phyloP scores from a whole-genome alignment of 495 filamentous ascomycete genomes.

The Penicilliopsis zonata region DNA sequence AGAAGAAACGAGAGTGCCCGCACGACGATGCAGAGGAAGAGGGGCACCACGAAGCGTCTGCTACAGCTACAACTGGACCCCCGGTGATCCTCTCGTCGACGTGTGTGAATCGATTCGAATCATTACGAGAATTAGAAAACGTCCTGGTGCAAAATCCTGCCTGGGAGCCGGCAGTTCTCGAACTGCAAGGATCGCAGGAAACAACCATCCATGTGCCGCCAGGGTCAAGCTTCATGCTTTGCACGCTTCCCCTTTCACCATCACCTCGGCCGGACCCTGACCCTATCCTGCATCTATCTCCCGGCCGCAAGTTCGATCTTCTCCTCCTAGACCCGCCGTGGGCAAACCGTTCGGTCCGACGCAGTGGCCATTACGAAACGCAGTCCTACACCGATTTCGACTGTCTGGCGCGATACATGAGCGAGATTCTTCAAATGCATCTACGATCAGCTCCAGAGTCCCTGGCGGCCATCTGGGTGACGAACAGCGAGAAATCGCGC shows the following conservation, averaged over 20 bases:
- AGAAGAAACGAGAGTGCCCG: conserved; percentile 6
- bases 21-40: background rate
- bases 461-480: conserved; percentile 69
- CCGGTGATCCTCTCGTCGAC: conserved; percentile 24
- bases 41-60: too few relatives aligned
- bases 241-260: conserved; percentile 14
- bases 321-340: conserved; percentile 88
- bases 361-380: conserved; percentile 56
- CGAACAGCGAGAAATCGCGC: conserved; percentile 56
- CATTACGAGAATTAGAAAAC: conserved; percentile 16
- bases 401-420: conserved; percentile 14
- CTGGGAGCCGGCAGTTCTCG: conserved; percentile 8
- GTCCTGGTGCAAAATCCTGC: conserved; percentile 25
- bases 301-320: conserved; percentile 49
- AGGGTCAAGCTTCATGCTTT: conserved; percentile 37
- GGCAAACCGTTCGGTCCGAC: conserved; percentile 77
- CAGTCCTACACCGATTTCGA: conserved; percentile 25
- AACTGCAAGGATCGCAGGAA: conserved; percentile 10
- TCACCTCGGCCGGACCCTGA: conserved; percentile 8
- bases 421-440: conserved; percentile 18
- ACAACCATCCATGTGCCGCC: conserved; percentile 36
- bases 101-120: conserved; percentile 16
- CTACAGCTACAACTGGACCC: conserved; percentile 4
- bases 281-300: conserved; percentile 17
- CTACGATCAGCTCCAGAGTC: conserved; percentile 8